phyloP scores from a whole-genome alignment of 176 grass and related monocot genomes.

The Oryza nivara region DNA sequence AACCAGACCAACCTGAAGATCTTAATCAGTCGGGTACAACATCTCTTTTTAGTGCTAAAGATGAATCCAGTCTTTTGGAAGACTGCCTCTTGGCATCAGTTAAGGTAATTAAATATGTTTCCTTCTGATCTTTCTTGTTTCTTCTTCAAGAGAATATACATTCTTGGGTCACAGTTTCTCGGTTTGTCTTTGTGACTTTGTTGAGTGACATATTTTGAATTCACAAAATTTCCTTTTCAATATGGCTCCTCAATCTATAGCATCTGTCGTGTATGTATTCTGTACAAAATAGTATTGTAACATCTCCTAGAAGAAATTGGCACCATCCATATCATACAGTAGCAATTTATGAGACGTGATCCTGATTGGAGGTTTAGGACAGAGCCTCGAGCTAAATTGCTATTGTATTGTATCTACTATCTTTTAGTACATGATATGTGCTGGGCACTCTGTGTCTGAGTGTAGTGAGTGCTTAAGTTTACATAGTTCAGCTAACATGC shows the following conservation, averaged over 20 bases:
- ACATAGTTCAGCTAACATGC: not conserved
- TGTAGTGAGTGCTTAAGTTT: constrained; percentile 14
- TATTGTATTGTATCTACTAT: not conserved
- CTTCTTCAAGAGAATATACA: not conserved
- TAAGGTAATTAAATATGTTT: constrained; percentile 66
- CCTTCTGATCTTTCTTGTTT: constrained; percentile 12
- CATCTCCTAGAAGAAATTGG: not conserved
- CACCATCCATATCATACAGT: too few relatives aligned
- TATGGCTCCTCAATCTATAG: constrained; percentile 7
- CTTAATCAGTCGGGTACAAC: constrained; percentile 56
- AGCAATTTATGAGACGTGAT: constrained; percentile 8
- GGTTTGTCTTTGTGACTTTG: constrained; percentile 1
- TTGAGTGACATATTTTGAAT: not conserved
- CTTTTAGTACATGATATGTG: not conserved
- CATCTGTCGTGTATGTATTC: not conserved
- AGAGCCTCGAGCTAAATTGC: constrained; percentile 15
- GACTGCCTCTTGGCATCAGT: constrained; percentile 95
- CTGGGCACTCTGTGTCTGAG: not conserved
- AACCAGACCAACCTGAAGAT: constrained; percentile 68
- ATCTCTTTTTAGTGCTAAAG: constrained; percentile 53
- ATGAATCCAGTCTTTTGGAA: constrained; percentile 78
- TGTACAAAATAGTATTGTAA: constrained; percentile 3
- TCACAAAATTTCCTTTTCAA: not conserved
- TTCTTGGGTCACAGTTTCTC: not conserved
- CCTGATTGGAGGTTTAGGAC: constrained; percentile 23